Base-by-base conservation (phyloP, 345 rosid genomes). In the Murraya koenigii region DNA sequence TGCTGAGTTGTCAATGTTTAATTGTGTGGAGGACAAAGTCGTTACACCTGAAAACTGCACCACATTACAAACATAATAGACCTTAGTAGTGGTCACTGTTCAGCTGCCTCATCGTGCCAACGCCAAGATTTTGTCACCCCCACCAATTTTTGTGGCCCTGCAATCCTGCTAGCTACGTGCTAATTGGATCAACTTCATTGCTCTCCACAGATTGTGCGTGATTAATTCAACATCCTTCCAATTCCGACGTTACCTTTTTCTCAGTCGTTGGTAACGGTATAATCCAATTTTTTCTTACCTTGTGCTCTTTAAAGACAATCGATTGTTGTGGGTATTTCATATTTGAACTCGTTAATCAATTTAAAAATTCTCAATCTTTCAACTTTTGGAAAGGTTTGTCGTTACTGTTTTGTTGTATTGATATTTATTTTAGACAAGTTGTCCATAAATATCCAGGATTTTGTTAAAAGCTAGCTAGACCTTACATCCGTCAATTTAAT, bases 31-130 rank as follows among this genome's bases (percentile, higher is more conserved):
- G 66, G 81, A 25, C 83, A 78, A 64, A 55, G 66, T 54, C 67
- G 67, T 30, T 66, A n/a, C 47, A 78, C 84, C 72, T 38, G 68
- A 76, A 79, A 74, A 66, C 32, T 69, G 77, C 81, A 70, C 81
- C 81, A 73, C 72, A 76, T 19, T 15, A 33, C 63, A 20, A 13
- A 13, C 33, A 52, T 4, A 70, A 55, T 4, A 44, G 13, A 44
- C 49, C 5, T 44, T 13, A 44, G 15, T 44, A 44, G 49, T 44
- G 49, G 49, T 44, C 49, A 44, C 49, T 44, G 17, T 15, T 44
- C 49, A 44, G 49, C 49, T 44, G 49, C 49, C 17, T 13, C 49
- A 47, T 44, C 47, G 28, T 55, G 79, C 72, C 76, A 39, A 75
- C 54, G 13, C 7, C 7, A 39, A 66, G 62, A 65, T 71, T 69